Base-by-base conservation (phyloP, 208 protist genomes). In the Leishmania mexicana region DNA sequence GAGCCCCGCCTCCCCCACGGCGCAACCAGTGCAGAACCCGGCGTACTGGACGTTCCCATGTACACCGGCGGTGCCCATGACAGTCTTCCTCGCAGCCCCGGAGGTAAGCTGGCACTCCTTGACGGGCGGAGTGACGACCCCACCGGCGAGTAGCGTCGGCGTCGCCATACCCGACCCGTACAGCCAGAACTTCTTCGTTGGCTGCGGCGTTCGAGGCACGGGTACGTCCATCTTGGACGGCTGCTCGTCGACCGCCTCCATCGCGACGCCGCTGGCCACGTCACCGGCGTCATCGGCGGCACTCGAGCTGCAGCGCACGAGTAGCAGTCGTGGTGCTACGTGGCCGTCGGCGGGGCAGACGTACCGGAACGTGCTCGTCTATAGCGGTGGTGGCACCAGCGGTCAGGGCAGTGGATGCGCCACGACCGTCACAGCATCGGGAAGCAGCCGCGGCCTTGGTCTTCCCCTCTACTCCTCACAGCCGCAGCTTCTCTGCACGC, bases 71-170 rank as follows among this genome's bases (percentile, higher is more conserved):
- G 78, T 73, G 28, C 24, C 75, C 62, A 73, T 85, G 42, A 82
- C 74, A 6, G 78, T 79, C 19, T 75, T 85, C 73, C 62, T 85
- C 31, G 74, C 82, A 7, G 78, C 82, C 35, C 82, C 82, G 13
- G 82, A 85, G 68, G 62, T 85, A 24, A 80, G 78, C 57, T 82
- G 82, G 78, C 76, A 76, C 13, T 75, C 82, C 11, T 62, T 70
- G 70, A 38, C 35, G 42, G 42, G 31, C 8, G 53, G 49, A 57
- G 70, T n/a, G 15, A n/a, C 42, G 45, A 73, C 45, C 38, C 60
- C 38, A n/a, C 76, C 76, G 24, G 58, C 57, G 38, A 70, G 38
- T 40, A 71, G 42, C 24, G 21, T 31, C 49, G 75, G 53, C 53
- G 38, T 15, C 35, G 11, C 75, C n/a, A 49, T 40, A 24, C 21